phyloP scores from a whole-genome alignment of 2,329 filamentous ascomycete genomes.

The Aspergillus fructus region DNA sequence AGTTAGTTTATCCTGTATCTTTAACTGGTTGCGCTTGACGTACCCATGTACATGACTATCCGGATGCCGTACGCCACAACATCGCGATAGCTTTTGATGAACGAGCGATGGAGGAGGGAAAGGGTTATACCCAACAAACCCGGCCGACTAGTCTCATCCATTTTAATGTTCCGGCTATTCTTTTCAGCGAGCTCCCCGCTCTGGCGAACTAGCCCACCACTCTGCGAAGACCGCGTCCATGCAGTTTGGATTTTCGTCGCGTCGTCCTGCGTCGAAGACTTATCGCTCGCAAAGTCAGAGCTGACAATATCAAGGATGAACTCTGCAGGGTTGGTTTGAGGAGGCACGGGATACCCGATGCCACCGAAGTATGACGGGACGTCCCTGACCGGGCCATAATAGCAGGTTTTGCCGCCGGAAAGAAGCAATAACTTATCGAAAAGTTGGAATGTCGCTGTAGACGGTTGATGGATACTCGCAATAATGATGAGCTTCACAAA shows the following conservation, averaged over 20 bases:
- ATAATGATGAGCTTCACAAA: constrained; percentile 65
- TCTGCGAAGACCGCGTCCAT: constrained; percentile 54
- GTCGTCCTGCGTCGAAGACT: constrained; percentile 44
- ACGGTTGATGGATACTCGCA: constrained; percentile 83
- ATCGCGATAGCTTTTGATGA: constrained; percentile 82
- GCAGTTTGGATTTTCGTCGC: constrained; percentile 55
- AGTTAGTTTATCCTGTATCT: background rate
- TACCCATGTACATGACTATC: constrained; percentile 74
- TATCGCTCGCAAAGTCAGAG: constrained; percentile 66
- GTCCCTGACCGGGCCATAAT: constrained; percentile 64
- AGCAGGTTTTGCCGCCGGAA: constrained; percentile 68
- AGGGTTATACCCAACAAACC: constrained; percentile 53
- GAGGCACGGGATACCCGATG: constrained; percentile 63
- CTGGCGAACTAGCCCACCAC: constrained; percentile 26
- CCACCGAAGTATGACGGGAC: constrained; percentile 64
- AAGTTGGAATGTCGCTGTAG: constrained; percentile 72
- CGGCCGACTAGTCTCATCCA: constrained; percentile 37
- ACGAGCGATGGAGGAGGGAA: constrained; percentile 72
- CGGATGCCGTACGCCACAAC: constrained; percentile 81
- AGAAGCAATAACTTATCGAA: constrained; percentile 79
- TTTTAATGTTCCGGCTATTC: constrained; percentile 18
- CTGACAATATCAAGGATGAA: constrained; percentile 77
- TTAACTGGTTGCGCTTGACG: background rate
- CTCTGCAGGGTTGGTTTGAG: constrained; percentile 76
- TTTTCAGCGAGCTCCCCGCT: constrained; percentile 22